phyloP scores from a whole-genome alignment of 1,284 basidiomycete species.

The Trichosporon inkin region DNA sequence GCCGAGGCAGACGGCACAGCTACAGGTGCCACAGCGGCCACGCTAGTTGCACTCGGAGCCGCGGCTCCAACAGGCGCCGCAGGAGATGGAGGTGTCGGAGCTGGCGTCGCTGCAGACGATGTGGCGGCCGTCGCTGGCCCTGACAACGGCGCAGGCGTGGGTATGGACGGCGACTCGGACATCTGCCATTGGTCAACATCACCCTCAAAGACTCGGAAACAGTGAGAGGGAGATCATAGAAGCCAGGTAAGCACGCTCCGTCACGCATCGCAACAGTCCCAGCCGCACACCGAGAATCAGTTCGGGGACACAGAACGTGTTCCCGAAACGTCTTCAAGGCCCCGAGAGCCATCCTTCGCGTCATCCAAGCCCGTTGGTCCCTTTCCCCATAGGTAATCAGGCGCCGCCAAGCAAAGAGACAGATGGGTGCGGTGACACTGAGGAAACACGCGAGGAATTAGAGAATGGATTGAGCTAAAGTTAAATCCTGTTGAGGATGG shows the following conservation, averaged over 20 bases:
- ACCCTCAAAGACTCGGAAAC: background rate
- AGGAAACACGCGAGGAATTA: conserved; percentile 31
- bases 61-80: background rate
- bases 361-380: conserved; percentile 4
- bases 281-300: conserved; percentile 30
- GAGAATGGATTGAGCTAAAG: conserved; percentile 52
- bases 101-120: background rate
- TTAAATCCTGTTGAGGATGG: conserved; percentile 44
- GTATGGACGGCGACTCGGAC: conserved; percentile 27
- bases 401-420: conserved; percentile 13
- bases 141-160: conserved; percentile 3
- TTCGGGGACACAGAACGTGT: conserved; percentile 32
- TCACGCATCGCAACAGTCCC: conserved; percentile 24
- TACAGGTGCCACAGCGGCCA: background rate
- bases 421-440: conserved; percentile 24
- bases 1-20: background rate
- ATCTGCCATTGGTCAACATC: conserved; percentile 22
- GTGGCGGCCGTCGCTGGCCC: background rate
- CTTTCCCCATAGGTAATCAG: conserved; percentile 12
- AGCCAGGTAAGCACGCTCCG: conserved; percentile 45
- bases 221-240: conserved; percentile 40
- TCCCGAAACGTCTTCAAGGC: conserved; percentile 20
- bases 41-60: background rate
- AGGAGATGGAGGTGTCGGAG: background rate
- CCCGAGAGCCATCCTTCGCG: conserved; percentile 26